A percentile compares a stretch with the other conserved stretches of the same genome.
Evolutionary conservation across 257 asterid species (phyloP).

Genomic region (Parsonsia alboflavescens): DNA sequence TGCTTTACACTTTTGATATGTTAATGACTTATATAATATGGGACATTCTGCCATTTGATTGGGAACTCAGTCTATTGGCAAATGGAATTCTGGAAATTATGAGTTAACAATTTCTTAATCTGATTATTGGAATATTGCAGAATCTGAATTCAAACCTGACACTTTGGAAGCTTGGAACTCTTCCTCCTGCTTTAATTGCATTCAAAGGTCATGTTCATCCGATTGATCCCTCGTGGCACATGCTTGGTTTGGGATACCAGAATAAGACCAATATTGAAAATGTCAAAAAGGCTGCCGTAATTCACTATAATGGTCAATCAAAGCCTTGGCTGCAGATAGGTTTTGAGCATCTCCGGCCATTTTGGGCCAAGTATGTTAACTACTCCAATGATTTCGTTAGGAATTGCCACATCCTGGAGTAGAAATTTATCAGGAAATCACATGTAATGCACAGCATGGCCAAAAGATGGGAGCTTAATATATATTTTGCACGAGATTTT

Average conservation of each 20-base stretch:
- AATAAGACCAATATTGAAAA: conserved; percentile 62
- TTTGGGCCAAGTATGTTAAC: conserved; percentile 92
- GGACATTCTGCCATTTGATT: neutral
- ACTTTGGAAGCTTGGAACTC: conserved; percentile 96
- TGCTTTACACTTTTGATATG: neutral
- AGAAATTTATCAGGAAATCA: conserved; percentile 25
- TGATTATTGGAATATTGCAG: conserved; percentile 39
- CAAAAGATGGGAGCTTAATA: conserved; percentile 19
- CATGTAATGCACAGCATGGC: conserved; percentile 22
- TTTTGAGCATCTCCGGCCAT: conserved; percentile 96
- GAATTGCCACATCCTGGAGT: conserved; percentile 93
- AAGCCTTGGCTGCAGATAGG: conserved; percentile 99
- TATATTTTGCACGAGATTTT: conserved; percentile 22
- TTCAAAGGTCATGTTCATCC: conserved; percentile 86
- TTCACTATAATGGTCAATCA: conserved; percentile 95
- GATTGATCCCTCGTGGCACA: conserved; percentile 93
- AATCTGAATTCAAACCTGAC: conserved; percentile 91
- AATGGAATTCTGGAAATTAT: neutral
- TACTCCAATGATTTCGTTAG: conserved; percentile 82
- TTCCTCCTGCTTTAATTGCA: conserved; percentile 98
- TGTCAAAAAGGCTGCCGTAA: conserved; percentile 85
- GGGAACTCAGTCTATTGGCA: neutral
- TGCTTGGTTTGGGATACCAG: conserved; percentile 99
- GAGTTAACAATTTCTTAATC: neutral
- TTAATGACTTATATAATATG: neutral